Evolutionary conservation across 2,329 filamentous ascomycete species (phyloP).

Genomic region (Iodosphaeria phyllophila): DNA sequence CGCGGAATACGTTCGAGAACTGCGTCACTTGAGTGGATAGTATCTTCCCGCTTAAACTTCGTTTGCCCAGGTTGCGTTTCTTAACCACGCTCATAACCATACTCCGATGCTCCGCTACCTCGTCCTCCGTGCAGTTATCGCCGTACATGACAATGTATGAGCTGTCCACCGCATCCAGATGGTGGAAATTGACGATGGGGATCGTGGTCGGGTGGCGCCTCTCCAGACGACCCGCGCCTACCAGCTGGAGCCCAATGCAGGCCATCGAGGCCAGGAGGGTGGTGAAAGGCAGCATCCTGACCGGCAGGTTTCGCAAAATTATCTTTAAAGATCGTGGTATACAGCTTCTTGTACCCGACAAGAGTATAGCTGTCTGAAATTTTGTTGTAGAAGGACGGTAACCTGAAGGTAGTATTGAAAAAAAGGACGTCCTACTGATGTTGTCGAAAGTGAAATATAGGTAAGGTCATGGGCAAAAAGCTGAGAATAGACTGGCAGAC

Average conservation of each 20-base stretch:
- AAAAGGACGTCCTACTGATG: no score
- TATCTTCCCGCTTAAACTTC: slow-evolving; percentile 24
- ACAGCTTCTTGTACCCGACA: no score
- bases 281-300: slow-evolving; percentile 5
- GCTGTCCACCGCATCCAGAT: slow-evolving; percentile 29
- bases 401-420: no score
- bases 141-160: slow-evolving; percentile 50
- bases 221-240: no score
- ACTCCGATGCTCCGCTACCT: slow-evolving; percentile 29
- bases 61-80: slow-evolving; percentile 37
- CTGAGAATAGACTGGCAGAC: no score
- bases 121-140: slow-evolving; percentile 23
- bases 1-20: slow-evolving; percentile 29
- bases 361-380: no score
- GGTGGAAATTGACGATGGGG: slow-evolving; percentile 29
- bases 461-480: no score
- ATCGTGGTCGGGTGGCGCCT: slow-evolving; percentile 18
- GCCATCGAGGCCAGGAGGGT: slow-evolving; percentile 6
- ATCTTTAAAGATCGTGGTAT: no score
- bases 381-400: no score
- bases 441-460: no score
- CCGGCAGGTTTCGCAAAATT: no score
- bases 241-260: no score
- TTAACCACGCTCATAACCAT: slow-evolving; percentile 27
- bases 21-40: slow-evolving; percentile 27